Evolutionary conservation across 2,329 filamentous ascomycete genomes (phyloP).

Genomic region (Lasiodiplodia citricola): DNA sequence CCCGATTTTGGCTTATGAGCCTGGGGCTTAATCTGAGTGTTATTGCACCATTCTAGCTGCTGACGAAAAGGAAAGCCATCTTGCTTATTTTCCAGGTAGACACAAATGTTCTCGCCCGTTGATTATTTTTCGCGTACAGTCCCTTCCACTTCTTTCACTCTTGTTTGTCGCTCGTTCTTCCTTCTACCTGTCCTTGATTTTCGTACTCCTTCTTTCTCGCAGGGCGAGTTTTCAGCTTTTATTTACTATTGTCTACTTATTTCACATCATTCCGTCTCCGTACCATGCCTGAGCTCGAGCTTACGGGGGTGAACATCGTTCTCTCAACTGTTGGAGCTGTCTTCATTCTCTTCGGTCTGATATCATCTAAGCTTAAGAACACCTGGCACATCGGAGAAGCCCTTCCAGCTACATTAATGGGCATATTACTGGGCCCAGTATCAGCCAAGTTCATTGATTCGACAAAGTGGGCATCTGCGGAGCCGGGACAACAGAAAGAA

Average conservation of each 20-base stretch:
- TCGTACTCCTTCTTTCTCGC: not conserved
- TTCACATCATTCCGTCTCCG: not conserved
- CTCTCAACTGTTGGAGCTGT: constrained; percentile 54
- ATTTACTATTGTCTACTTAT: not conserved
- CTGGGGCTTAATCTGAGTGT: not conserved
- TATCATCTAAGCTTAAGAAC: constrained; percentile 60
- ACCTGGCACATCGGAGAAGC: constrained; percentile 62
- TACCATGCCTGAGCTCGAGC: constrained; percentile 54
- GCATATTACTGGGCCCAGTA: not conserved
- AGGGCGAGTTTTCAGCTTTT: not conserved
- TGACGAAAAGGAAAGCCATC: not conserved
- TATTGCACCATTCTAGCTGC: not conserved
- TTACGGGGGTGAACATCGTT: constrained; percentile 61
- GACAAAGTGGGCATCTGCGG: constrained; percentile 45
- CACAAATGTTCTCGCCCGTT: not conserved
- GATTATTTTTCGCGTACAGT: not conserved
- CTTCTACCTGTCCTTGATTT: not conserved
- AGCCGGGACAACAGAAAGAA: constrained; percentile 41
- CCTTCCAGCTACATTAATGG: constrained; percentile 11
- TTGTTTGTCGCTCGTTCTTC: not conserved
- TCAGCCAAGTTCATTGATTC: constrained; percentile 58
- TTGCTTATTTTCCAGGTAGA: not conserved
- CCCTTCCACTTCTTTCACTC: not conserved
- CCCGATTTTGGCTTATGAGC: not conserved
- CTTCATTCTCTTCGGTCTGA: constrained; percentile 55